Conservation (phyloP, 768 basidiomycete species). For the Phaeotremella skinneri region DNA sequence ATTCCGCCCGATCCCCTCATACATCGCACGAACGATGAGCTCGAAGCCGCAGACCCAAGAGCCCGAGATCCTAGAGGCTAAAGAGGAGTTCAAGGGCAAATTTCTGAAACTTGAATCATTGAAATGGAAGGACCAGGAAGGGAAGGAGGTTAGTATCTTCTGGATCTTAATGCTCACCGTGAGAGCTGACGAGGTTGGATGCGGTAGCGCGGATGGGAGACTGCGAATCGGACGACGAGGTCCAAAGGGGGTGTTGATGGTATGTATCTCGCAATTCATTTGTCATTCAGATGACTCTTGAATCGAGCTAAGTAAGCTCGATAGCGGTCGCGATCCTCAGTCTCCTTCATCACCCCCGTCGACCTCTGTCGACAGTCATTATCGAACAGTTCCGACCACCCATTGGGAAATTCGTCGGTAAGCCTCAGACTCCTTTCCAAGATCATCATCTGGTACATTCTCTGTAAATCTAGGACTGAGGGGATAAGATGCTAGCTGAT, state of each 20-base stretch:
- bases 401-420: slow-evolving; percentile 71
- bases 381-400: slow-evolving; percentile 93
- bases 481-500: not conserved
- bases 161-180: not conserved
- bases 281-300: not conserved
- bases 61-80: slow-evolving; percentile 59
- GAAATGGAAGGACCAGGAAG: slow-evolving; percentile 72
- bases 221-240: slow-evolving; percentile 76
- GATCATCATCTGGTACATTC: slow-evolving; percentile 59
- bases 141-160: slow-evolving; percentile 60
- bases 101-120: slow-evolving; percentile 84
- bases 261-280: slow-evolving; percentile 39
- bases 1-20: too few species aligned
- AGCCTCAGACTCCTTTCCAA: slow-evolving; percentile 9
- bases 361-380: slow-evolving; percentile 64
- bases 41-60: slow-evolving; percentile 19
- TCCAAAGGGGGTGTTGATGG: slow-evolving; percentile 77
- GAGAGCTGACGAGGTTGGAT: not conserved
- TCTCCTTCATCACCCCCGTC: slow-evolving; percentile 63
- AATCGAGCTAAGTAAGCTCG: too few species aligned
- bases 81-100: slow-evolving; percentile 56
- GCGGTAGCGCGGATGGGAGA: slow-evolving; percentile 78
- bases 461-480: slow-evolving; percentile 53
- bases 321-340: slow-evolving; percentile 82
- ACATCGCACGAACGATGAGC: slow-evolving; percentile 4